Conservation (phyloP, 164 flowering plant genomes). For the Aristolochia californica region DNA sequence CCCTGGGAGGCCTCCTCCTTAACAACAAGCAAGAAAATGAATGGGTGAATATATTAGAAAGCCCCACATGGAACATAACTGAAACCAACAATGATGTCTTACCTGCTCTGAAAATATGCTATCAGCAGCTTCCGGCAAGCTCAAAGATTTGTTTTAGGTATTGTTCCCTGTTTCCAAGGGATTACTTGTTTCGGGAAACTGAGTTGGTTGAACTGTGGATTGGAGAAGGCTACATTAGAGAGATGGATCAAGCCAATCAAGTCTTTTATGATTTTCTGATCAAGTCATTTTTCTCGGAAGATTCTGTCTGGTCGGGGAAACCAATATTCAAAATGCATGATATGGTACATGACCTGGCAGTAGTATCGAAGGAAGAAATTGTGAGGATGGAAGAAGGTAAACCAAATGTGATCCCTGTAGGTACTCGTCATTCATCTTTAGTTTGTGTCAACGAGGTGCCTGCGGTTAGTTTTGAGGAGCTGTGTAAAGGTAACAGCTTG, state of each 20-base stretch:
- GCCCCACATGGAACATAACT: background rate
- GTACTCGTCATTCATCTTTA: slow-evolving; percentile 4
- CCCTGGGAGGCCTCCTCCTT: background rate
- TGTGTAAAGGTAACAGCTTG: background rate
- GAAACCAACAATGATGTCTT: background rate
- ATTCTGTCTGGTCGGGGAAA: background rate
- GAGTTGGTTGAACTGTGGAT: slow-evolving; percentile 1
- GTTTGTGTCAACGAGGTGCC: too few relatives aligned
- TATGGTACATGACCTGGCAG: slow-evolving; percentile 1
- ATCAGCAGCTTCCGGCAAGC: background rate
- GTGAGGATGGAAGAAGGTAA: background rate
- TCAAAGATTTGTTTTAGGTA: slow-evolving; percentile 5
- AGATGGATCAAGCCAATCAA: background rate
- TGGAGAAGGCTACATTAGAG: slow-evolving; percentile 3
- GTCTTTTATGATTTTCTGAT: background rate
- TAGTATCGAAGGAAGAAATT: background rate
- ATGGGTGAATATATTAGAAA: slow-evolving; percentile 2
- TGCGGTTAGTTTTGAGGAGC: background rate
- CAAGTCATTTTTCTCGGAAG: background rate
- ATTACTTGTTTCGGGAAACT: background rate
- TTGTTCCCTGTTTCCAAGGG: slow-evolving; percentile 7
- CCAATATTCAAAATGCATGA: slow-evolving; percentile 8
- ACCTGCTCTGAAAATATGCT: slow-evolving; percentile 1
- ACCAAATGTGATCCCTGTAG: background rate
- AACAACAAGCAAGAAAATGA: background rate